Evolutionary conservation across 768 basidiomycete species (phyloP).

Genomic region (Hericium erinaceus): DNA sequence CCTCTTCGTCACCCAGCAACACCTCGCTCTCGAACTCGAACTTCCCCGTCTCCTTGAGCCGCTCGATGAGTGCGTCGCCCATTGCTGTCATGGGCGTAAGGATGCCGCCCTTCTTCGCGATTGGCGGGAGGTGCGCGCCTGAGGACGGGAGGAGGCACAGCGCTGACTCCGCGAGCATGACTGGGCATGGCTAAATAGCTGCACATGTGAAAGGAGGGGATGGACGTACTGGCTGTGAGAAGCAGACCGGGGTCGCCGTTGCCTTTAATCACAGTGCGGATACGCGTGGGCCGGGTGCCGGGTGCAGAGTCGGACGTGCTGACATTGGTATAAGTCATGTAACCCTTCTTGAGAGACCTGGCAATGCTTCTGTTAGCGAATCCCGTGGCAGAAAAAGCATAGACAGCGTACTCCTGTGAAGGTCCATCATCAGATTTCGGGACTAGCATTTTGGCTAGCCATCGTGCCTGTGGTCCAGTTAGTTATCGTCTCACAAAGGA

Average conservation of each 20-base stretch:
- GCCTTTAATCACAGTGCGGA: conserved; percentile 53
- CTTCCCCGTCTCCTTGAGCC: conserved; percentile 48
- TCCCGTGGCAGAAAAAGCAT: background rate
- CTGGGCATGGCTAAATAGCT: conserved; percentile 24
- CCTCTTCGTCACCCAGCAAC: background rate
- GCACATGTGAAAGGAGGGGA: background rate
- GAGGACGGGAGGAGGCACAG: conserved; percentile 52
- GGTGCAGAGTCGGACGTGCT: conserved; percentile 39
- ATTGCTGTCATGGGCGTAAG: conserved; percentile 80
- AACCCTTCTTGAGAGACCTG: conserved; percentile 54
- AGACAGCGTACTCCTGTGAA: conserved; percentile 44
- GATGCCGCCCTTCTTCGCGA: conserved; percentile 62
- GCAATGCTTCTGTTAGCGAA: background rate
- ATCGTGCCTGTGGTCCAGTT: conserved; percentile 36
- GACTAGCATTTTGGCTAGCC: conserved; percentile 41
- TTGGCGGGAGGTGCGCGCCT: conserved; percentile 41
- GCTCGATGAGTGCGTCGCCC: conserved; percentile 63
- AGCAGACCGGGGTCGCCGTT: conserved; percentile 74
- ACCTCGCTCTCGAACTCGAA: conserved; percentile 34
- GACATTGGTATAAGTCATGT: conserved; percentile 56
- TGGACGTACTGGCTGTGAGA: conserved; percentile 39
- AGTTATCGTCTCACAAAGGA: background rate
- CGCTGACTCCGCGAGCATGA: conserved; percentile 73
- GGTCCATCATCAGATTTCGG: conserved; percentile 55
- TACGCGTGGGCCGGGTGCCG: conserved; percentile 30